Evolutionary conservation across 2,329 filamentous ascomycete genomes (phyloP).

Genomic region (Pseudocercospora musae): DNA sequence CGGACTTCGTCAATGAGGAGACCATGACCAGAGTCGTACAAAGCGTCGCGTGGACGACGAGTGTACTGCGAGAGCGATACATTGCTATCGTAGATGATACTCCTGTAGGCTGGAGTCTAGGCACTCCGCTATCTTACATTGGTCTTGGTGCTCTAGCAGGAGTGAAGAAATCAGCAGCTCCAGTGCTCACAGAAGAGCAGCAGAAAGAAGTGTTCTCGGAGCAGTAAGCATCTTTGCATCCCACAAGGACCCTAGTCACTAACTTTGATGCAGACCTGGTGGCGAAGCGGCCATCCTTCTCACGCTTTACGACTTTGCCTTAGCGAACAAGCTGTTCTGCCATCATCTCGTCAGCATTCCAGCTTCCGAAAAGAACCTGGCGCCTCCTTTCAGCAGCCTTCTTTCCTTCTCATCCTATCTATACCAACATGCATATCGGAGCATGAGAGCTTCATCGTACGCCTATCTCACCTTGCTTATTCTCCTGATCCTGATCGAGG

Average conservation of each 20-base stretch:
- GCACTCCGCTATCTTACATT: slow-evolving; percentile 76
- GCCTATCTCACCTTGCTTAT: slow-evolving; percentile 81
- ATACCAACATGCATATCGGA: slow-evolving; percentile 87
- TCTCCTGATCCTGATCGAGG: slow-evolving; percentile 81
- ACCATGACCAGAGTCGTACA: slow-evolving; percentile 79
- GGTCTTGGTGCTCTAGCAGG: slow-evolving; percentile 72
- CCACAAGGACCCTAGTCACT: slow-evolving; percentile 4
- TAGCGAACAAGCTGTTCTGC: slow-evolving; percentile 94
- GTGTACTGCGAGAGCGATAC: slow-evolving; percentile 68
- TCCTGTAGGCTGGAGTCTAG: slow-evolving; percentile 83
- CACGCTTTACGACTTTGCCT: slow-evolving; percentile 86
- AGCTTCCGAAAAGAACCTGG: slow-evolving; percentile 23
- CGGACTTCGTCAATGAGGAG: slow-evolving; percentile 90
- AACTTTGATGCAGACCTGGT: slow-evolving; percentile 61
- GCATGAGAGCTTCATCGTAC: slow-evolving; percentile 73
- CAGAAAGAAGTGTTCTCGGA: slow-evolving; percentile 76
- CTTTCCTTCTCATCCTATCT: slow-evolving; percentile 89
- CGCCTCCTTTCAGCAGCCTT: slow-evolving; percentile 68
- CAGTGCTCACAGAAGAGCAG: slow-evolving; percentile 70
- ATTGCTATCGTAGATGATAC: slow-evolving; percentile 84
- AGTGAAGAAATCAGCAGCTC: slow-evolving; percentile 59
- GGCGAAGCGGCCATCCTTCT: slow-evolving; percentile 76
- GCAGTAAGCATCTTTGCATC: slow-evolving; percentile 56
- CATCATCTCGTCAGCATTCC: slow-evolving; percentile 67
- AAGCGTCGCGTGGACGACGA: slow-evolving; percentile 71